A percentile compares a stretch with the other conserved stretches of the same genome.
phyloP scores from a whole-genome alignment of 2,329 filamentous ascomycete genomes.

The Diaporthe destruens region DNA sequence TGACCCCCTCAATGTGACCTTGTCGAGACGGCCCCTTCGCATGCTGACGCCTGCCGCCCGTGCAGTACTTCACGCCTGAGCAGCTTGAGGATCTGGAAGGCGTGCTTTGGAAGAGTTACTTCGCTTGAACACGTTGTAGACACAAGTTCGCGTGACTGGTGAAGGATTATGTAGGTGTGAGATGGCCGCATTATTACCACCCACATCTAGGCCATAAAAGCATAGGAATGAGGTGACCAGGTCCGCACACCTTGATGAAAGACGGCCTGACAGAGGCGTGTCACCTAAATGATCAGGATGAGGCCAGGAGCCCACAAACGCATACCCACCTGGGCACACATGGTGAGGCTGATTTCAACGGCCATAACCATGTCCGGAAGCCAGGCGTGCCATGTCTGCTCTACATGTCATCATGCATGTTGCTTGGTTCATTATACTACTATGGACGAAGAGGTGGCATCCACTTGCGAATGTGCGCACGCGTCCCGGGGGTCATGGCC shows the following conservation, averaged over 20 bases:
- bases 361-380: background rate
- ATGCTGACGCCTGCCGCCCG: conserved; percentile 47
- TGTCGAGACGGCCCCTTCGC: background rate
- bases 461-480: background rate
- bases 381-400: background rate
- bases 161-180: background rate
- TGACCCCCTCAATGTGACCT: background rate
- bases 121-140: conserved; percentile 71
- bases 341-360: background rate
- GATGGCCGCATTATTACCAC: background rate
- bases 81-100: conserved; percentile 96
- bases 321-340: background rate
- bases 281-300: background rate
- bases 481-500: conserved; percentile 4
- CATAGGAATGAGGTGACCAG: background rate
- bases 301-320: background rate
- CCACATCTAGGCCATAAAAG: background rate
- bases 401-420: conserved; percentile 13
- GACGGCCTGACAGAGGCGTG: background rate
- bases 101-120: conserved; percentile 99
- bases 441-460: background rate
- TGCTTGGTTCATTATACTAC: conserved; percentile 1
- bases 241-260: background rate
- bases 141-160: too few species aligned
- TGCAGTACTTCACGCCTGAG: conserved; percentile 85